A percentile compares a stretch with the other conserved stretches of the same genome.
Conservation (phyloP, 2,329 filamentous ascomycete species). For the Phoma sp. region DNA sequence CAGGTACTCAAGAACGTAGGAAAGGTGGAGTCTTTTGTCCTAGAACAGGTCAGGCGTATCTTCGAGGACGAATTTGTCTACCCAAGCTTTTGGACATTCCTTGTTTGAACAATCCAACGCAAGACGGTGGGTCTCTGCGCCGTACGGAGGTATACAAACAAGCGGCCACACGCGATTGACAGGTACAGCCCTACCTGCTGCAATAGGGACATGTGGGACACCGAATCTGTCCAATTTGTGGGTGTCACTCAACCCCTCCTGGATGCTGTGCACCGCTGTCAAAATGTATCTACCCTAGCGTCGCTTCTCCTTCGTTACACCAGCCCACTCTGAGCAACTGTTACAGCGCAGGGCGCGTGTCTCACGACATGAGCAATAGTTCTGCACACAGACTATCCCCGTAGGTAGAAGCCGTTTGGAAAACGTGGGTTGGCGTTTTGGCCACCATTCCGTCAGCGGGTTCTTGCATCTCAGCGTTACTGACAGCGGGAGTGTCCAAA, state of each 20-base stretch:
- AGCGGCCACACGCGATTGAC: slow-evolving; percentile 18
- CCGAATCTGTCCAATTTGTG: slow-evolving; percentile 27
- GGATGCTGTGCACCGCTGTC: slow-evolving; percentile 31
- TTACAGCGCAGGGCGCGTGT: slow-evolving; percentile 44
- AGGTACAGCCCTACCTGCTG: slow-evolving; percentile 17
- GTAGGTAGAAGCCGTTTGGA: slow-evolving; percentile 19
- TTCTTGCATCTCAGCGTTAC: slow-evolving; percentile 26
- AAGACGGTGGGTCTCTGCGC: background rate
- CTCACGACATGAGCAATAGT: slow-evolving; percentile 30
- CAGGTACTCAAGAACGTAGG: slow-evolving; percentile 98
- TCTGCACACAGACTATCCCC: slow-evolving; percentile 29
- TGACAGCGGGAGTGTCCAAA: slow-evolving; percentile 41
- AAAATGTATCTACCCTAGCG: slow-evolving; percentile 40
- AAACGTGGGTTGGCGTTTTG: slow-evolving; percentile 42
- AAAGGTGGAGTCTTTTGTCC: slow-evolving; percentile 96
- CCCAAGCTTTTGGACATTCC: slow-evolving; percentile 97
- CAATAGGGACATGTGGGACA: slow-evolving; percentile 23
- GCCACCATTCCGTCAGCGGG: slow-evolving; percentile 23
- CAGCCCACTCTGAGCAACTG: slow-evolving; percentile 36
- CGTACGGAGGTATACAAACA: background rate
- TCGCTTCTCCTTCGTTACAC: slow-evolving; percentile 30
- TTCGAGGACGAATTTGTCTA: slow-evolving; percentile 99
- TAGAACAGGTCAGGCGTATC: slow-evolving; percentile 94
- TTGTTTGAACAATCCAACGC: slow-evolving; percentile 64
- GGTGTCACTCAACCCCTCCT: slow-evolving; percentile 26